Evolutionary conservation across 2,329 filamentous ascomycete genomes (phyloP).

Genomic region (Fusarium sp.): DNA sequence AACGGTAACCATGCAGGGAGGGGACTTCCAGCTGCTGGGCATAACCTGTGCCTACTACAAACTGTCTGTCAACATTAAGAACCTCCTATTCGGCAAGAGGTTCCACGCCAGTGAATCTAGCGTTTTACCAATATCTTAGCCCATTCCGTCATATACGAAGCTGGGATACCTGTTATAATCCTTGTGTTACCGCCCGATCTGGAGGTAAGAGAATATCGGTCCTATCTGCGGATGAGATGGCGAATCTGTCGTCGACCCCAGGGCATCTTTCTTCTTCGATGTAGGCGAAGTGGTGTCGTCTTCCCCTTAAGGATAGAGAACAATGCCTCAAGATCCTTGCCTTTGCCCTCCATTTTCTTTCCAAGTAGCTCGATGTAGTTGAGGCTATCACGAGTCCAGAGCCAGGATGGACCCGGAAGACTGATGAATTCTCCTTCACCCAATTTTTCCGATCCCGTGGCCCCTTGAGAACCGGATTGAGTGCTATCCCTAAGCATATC

Average conservation of each 20-base stretch:
- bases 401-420: not conserved
- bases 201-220: not conserved
- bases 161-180: no score
- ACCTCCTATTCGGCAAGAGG: no score
- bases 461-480: not conserved
- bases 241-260: not conserved
- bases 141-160: no score
- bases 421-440: not conserved
- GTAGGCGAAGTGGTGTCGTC: not conserved
- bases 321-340: not conserved
- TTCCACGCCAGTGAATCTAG: no score
- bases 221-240: not conserved
- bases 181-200: not conserved
- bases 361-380: not conserved
- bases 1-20: no score
- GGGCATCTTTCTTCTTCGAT: not conserved
- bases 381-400: not conserved
- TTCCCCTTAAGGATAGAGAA: not conserved
- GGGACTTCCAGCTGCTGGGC: no score
- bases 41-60: no score
- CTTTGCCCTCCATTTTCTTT: not conserved
- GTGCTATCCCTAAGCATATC: not conserved
- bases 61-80: no score
- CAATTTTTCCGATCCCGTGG: not conserved
- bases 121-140: no score